Conservation (phyloP, 192 early-diverging fungal species). For the Pilaira anomala region DNA sequence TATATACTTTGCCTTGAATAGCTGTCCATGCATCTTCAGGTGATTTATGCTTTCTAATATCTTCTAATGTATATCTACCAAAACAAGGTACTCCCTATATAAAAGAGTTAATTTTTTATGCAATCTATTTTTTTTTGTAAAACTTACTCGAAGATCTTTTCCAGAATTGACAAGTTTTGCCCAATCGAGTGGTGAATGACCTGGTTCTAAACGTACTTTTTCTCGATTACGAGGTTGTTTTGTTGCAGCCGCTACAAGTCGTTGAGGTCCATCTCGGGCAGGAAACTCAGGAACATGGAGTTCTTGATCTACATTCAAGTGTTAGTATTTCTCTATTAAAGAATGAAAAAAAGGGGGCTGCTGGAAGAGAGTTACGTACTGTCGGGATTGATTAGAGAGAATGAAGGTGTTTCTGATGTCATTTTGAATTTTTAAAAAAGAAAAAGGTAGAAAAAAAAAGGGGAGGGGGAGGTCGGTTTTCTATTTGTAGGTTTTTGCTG, state of each 20-base stretch:
- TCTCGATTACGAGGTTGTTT: constrained; percentile 42
- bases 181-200: constrained; percentile 92
- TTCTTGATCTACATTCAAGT: background rate
- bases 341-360: too few relatives aligned
- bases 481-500: too few relatives aligned
- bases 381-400: background rate
- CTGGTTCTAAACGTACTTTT: constrained; percentile 83
- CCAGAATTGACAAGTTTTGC: constrained; percentile 77
- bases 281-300: constrained; percentile 36
- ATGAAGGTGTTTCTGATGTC: background rate
- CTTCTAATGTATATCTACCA: constrained; percentile 63
- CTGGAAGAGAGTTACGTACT: too few relatives aligned
- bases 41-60: constrained; percentile 73
- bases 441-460: background rate
- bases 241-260: constrained; percentile 35
- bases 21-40: constrained; percentile 87
- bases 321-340: background rate
- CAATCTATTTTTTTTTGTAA: background rate
- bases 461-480: too few relatives aligned
- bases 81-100: constrained; percentile 53
- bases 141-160: constrained; percentile 58
- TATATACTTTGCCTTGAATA: constrained; percentile 88
- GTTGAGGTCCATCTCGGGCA: constrained; percentile 37
- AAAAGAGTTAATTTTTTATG: background rate
- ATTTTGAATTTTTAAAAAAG: too few relatives aligned